Percentiles rank a stretch among this genome's conserved stretches.
These are phyloP conservation scores for Microsporum audouinii DNA, from an alignment of 2,329 filamentous ascomycete species.

Conservation along the genomic window DNA sequence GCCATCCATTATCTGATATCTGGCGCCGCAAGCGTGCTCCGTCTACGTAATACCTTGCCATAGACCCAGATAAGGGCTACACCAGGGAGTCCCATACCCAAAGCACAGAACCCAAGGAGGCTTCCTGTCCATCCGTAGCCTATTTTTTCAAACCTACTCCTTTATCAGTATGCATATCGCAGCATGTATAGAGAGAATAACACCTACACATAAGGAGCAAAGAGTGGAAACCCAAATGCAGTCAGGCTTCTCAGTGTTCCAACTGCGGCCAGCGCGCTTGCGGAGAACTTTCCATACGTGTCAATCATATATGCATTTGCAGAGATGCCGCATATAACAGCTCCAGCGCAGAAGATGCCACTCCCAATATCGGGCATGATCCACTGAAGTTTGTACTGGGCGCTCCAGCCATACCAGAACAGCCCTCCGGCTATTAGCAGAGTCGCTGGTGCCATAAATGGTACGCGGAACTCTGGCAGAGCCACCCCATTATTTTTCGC, in stretches of 20 bases:
- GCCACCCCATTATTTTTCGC: slow-evolving; percentile 11
- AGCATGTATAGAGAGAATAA: slow-evolving; percentile 17
- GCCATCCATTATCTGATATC: not conserved
- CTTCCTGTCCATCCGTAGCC: slow-evolving; percentile 42
- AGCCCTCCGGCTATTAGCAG: slow-evolving; percentile 44
- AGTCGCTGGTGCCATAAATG: slow-evolving; percentile 45
- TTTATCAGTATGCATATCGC: not conserved
- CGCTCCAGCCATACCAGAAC: slow-evolving; percentile 49
- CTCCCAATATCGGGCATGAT: slow-evolving; percentile 37
- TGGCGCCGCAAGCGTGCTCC: not conserved
- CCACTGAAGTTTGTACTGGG: slow-evolving; percentile 44
- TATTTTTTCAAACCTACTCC: not conserved
- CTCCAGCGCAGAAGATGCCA: slow-evolving; percentile 9
- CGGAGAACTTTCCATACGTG: slow-evolving; percentile 34
- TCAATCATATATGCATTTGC: slow-evolving; percentile 48
- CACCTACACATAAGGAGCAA: slow-evolving; percentile 33
- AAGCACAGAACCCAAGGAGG: slow-evolving; percentile 45
- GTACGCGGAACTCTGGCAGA: slow-evolving; percentile 29
- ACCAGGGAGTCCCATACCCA: slow-evolving; percentile 22
- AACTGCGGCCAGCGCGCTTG: slow-evolving; percentile 37
- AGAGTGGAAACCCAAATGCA: slow-evolving; percentile 42
- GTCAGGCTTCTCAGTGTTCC: slow-evolving; percentile 37
- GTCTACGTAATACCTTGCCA: not conserved
- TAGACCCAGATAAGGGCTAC: not conserved
- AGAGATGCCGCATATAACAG: slow-evolving; percentile 6